phyloP scores from a whole-genome alignment of 2,329 filamentous ascomycete species.

The Stromatinia cepivora region DNA sequence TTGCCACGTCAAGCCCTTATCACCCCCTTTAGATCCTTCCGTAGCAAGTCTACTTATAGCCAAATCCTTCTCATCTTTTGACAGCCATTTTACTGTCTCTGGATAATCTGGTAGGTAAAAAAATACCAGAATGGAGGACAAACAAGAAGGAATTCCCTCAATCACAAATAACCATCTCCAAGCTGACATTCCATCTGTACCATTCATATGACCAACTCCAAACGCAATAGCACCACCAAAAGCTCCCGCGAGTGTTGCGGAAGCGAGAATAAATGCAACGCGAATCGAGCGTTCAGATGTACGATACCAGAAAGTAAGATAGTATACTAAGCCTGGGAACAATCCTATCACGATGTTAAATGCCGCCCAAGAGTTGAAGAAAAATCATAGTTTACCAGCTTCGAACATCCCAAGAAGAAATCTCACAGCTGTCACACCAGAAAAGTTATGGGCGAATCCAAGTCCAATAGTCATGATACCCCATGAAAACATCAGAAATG shows the following conservation, averaged over 20 bases:
- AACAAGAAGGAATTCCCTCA: constrained; percentile 47
- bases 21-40: constrained; percentile 46
- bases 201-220: constrained; percentile 39
- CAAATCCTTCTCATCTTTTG: constrained; percentile 46
- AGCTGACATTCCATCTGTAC: constrained; percentile 32
- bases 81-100: constrained; percentile 49
- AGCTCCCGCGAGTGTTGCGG: constrained; percentile 39
- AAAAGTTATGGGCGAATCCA: constrained; percentile 46
- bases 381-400: constrained; percentile 43
- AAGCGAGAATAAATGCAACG: constrained; percentile 39
- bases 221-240: constrained; percentile 41
- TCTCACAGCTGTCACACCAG: constrained; percentile 47
- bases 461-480: constrained; percentile 50
- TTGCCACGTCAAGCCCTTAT: constrained; percentile 48
- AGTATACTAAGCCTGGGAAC: constrained; percentile 44
- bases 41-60: constrained; percentile 45
- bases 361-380: constrained; percentile 43
- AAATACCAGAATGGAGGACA: constrained; percentile 47
- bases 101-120: constrained; percentile 52
- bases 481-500: constrained; percentile 53
- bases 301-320: constrained; percentile 41
- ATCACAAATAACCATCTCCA: constrained; percentile 41
- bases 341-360: constrained; percentile 44
- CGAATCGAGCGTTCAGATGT: constrained; percentile 38
- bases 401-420: constrained; percentile 53